Percentiles rank a stretch among this genome's conserved stretches.
Conservation (phyloP, 768 basidiomycete species). For the Pleurotus citrinopileatus region DNA sequence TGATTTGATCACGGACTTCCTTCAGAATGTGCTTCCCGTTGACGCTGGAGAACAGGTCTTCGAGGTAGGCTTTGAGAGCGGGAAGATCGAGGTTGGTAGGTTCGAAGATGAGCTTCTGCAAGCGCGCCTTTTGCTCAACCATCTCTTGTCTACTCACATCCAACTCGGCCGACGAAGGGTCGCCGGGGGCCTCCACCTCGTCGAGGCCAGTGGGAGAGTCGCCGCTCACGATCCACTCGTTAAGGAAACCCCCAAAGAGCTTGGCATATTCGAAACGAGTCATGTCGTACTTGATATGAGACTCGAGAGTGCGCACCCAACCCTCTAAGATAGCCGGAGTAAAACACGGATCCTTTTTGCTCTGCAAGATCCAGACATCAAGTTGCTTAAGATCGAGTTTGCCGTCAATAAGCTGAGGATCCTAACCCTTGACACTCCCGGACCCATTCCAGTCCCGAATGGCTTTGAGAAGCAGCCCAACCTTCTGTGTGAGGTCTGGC, state of each 20-base stretch:
- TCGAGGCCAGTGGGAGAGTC: constrained; percentile 29
- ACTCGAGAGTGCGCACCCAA: constrained; percentile 36
- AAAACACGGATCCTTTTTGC: constrained; percentile 39
- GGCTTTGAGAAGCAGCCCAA: constrained; percentile 32
- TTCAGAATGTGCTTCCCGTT: constrained; percentile 27
- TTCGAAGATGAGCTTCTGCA: constrained; percentile 39
- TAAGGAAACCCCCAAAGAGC: constrained; percentile 39
- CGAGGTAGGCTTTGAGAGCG: constrained; percentile 32
- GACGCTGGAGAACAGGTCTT: constrained; percentile 32
- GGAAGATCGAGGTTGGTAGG: constrained; percentile 28
- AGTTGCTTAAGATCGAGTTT: constrained; percentile 24
- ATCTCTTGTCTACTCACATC: constrained; percentile 39
- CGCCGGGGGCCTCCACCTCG: constrained; percentile 6
- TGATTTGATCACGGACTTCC: constrained; percentile 26
- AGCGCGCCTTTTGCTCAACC: constrained; percentile 37
- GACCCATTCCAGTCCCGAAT: constrained; percentile 34
- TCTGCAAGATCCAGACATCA: constrained; percentile 36
- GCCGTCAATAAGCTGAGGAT: constrained; percentile 16
- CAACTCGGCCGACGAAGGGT: constrained; percentile 14
- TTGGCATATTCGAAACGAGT: constrained; percentile 38
- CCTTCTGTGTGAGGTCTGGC: constrained; percentile 22
- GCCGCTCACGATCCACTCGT: constrained; percentile 42
- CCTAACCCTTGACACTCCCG: constrained; percentile 17
- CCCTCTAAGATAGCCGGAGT: constrained; percentile 28
- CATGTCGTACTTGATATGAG: constrained; percentile 33